phyloP scores from a whole-genome alignment of 345 rosid genomes.

The Lumnitzera racemosa region DNA sequence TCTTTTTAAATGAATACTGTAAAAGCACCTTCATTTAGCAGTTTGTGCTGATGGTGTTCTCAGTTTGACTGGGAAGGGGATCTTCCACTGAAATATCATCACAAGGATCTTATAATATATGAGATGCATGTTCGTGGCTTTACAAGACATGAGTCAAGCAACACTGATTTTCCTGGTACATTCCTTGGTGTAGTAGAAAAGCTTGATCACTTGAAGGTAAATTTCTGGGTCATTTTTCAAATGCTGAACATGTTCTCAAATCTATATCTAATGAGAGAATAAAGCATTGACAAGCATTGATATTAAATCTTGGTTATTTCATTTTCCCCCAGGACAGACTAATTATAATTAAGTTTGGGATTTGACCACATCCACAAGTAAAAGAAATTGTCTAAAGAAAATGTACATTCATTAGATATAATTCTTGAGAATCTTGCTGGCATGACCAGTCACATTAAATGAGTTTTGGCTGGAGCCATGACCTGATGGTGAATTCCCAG shows the following conservation, averaged over 20 bases:
- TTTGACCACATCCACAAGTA: not conserved
- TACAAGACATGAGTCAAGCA: conserved; percentile 81
- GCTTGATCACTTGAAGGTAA: conserved; percentile 93
- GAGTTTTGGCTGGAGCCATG: too few species aligned
- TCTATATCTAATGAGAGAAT: too few species aligned
- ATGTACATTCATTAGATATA: not conserved
- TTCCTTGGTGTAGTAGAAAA: conserved; percentile 77
- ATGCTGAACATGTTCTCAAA: not conserved
- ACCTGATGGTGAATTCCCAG: too few species aligned
- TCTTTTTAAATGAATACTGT: not conserved
- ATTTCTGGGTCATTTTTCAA: not conserved
- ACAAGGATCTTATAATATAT: conserved; percentile 73
- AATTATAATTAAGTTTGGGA: too few species aligned
- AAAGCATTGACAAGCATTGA: too few species aligned
- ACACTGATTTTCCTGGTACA: conserved; percentile 68
- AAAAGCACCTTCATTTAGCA: not conserved
- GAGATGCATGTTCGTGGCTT: conserved; percentile 96
- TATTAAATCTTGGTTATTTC: too few species aligned
- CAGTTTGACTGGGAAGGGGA: conserved; percentile 99
- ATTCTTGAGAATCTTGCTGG: not conserved
- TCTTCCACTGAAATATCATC: conserved; percentile 63
- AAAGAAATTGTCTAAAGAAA: not conserved
- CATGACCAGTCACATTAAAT: too few species aligned
- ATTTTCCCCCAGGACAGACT: too few species aligned
- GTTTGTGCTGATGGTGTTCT: conserved; percentile 16